A percentile compares a stretch with the other conserved stretches of the same genome.
Conservation (phyloP, 257 asterid species). For the Solanum dulcamara region DNA sequence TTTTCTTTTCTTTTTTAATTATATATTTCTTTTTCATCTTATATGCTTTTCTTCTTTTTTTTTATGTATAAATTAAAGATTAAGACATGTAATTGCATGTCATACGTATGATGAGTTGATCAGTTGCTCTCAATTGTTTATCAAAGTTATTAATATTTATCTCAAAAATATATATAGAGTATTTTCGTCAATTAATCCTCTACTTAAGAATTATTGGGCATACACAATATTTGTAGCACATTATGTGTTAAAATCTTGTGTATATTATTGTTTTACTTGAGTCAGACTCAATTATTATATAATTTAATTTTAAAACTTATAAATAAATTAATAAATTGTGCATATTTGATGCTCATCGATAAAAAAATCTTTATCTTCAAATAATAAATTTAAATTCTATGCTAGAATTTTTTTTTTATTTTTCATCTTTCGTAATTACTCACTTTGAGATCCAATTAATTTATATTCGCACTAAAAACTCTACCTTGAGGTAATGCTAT, state of each 20-base stretch:
- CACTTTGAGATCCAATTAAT: background rate
- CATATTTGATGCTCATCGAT: background rate
- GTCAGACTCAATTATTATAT: background rate
- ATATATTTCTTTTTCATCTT: too few species aligned
- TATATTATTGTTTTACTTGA: background rate
- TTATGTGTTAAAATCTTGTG: background rate
- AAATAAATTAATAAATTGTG: background rate
- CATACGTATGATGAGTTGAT: background rate
- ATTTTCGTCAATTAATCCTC: too few species aligned
- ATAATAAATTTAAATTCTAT: background rate
- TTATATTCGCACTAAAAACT: accelerated
- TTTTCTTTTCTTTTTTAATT: too few species aligned
- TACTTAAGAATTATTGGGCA: too few species aligned
- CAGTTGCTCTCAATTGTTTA: background rate
- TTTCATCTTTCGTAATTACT: background rate
- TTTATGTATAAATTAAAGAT: too few species aligned
- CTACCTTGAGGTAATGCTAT: accelerated
- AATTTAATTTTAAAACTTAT: background rate
- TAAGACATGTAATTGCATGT: too few species aligned
- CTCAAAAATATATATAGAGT: too few species aligned
- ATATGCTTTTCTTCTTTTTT: too few species aligned
- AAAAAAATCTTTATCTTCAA: background rate
- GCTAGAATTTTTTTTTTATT: background rate
- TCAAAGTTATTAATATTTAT: too few species aligned
- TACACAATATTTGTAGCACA: too few species aligned